phyloP scores from a whole-genome alignment of 2,329 filamentous ascomycete species.

The Claviceps capensis region DNA sequence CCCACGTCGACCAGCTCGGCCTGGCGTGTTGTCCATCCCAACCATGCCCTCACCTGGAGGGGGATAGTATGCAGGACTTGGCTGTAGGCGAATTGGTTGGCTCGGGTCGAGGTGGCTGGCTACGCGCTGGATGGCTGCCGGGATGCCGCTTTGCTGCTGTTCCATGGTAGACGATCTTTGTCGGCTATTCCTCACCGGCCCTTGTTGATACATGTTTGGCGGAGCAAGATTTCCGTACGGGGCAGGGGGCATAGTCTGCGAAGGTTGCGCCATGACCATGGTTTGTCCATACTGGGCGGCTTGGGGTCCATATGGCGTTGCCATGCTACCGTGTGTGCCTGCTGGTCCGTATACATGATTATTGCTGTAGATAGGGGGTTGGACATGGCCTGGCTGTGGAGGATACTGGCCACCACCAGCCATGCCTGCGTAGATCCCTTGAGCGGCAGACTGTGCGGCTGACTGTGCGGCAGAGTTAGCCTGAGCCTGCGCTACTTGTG shows the following conservation, averaged over 20 bases:
- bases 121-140: conserved; percentile 82
- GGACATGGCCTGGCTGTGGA: conserved; percentile 28
- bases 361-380: conserved; percentile 65
- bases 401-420: conserved; percentile 32
- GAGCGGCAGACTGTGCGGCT: conserved; percentile 50
- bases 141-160: conserved; percentile 84
- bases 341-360: conserved; percentile 65
- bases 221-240: conserved; percentile 47
- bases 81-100: conserved; percentile 84
- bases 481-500: conserved; percentile 55
- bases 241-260: conserved; percentile 49
- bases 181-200: conserved; percentile 54
- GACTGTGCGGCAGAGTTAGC: conserved; percentile 55
- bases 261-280: conserved; percentile 52
- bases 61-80: conserved; percentile 93
- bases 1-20: conserved; percentile 55
- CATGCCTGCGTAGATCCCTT: conserved; percentile 48
- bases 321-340: conserved; percentile 30
- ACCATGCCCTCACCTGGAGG: conserved; percentile 74
- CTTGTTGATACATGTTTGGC: conserved; percentile 49
- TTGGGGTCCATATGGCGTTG: conserved; percentile 68
- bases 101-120: conserved; percentile 92
- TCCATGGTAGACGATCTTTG: conserved; percentile 96
- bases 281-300: conserved; percentile 54
- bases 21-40: conserved; percentile 43